Percentiles rank a stretch among this genome's conserved stretches.
Conservation (phyloP, 2,329 filamentous ascomycete genomes). For the Tricladium varicosporioides region DNA sequence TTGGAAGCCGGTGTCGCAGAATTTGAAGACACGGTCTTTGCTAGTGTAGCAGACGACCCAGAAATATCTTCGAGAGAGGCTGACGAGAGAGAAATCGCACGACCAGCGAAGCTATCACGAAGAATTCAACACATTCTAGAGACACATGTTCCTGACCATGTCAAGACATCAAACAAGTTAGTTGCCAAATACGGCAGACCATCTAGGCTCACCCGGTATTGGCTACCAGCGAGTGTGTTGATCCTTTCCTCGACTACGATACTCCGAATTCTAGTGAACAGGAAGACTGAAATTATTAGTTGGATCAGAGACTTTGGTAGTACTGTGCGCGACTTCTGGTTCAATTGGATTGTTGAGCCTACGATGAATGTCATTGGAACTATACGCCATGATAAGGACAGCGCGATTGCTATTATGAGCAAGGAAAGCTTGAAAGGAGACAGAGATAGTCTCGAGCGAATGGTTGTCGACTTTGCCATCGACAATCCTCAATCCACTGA, state of each 20-base stretch:
- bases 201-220: constrained; percentile 75
- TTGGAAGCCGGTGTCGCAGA: constrained; percentile 61
- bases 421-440: constrained; percentile 88
- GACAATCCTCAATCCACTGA: constrained; percentile 68
- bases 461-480: constrained; percentile 94
- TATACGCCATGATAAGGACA: constrained; percentile 87
- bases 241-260: constrained; percentile 83
- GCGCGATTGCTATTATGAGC: constrained; percentile 96
- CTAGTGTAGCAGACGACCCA: constrained; percentile 59
- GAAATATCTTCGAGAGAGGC: constrained; percentile 53
- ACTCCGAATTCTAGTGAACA: constrained; percentile 73
- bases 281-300: constrained; percentile 70
- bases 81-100: constrained; percentile 30
- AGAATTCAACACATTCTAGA: constrained; percentile 69
- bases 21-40: constrained; percentile 65
- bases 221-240: constrained; percentile 72
- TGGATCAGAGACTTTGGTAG: constrained; percentile 79
- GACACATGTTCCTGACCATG: constrained; percentile 66
- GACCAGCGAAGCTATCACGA: constrained; percentile 59
- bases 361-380: constrained; percentile 80
- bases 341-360: constrained; percentile 93
- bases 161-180: constrained; percentile 51
- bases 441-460: constrained; percentile 86
- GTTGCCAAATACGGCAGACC: constrained; percentile 72
- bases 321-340: constrained; percentile 86